phyloP scores from a whole-genome alignment of 2,329 filamentous ascomycete genomes.

The Dendrostoma leiphaemia region DNA sequence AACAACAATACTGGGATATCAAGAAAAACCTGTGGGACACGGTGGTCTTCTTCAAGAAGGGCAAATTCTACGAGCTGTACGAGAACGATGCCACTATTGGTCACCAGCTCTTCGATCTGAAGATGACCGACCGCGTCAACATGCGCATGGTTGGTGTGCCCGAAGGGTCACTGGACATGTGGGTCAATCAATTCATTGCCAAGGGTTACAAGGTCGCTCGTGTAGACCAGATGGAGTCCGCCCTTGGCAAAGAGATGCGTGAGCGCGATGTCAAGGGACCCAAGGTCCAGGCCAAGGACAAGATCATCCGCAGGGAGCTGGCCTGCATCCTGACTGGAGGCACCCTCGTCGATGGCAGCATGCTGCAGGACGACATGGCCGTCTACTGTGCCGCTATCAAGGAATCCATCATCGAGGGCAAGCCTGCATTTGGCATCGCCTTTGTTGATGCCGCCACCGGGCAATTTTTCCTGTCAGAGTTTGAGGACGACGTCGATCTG shows the following conservation, averaged over 20 bases:
- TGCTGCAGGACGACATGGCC: conserved; percentile 97
- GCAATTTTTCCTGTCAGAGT: conserved; percentile 90
- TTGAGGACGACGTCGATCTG: conserved; percentile 86
- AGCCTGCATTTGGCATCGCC: conserved; percentile 83
- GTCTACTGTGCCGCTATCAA: conserved; percentile 97
- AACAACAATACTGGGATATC: conserved; percentile 99
- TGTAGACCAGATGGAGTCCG: conserved; percentile 95
- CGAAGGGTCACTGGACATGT: conserved; percentile 90
- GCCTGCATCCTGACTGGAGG: conserved; percentile 88
- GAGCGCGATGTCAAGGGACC: conserved; percentile 68
- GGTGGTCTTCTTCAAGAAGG: conserved; percentile 99
- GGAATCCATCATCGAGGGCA: conserved; percentile 68
- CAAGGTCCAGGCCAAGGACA: conserved; percentile 73
- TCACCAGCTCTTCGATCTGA: conserved; percentile 94
- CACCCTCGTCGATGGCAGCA: conserved; percentile 90
- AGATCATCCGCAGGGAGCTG: conserved; percentile 88
- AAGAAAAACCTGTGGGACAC: conserved; percentile 98
- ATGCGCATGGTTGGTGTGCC: conserved; percentile 99
- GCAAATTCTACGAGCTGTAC: conserved; percentile 98
- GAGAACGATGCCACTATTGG: conserved; percentile 97
- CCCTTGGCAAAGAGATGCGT: conserved; percentile 97
- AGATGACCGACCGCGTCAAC: conserved; percentile 96
- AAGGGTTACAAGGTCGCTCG: conserved; percentile 97
- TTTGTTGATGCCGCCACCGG: conserved; percentile 96
- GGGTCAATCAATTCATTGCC: conserved; percentile 97